phyloP scores from a whole-genome alignment of 331 rosid genomes.

The Phaseolus coccineus region DNA sequence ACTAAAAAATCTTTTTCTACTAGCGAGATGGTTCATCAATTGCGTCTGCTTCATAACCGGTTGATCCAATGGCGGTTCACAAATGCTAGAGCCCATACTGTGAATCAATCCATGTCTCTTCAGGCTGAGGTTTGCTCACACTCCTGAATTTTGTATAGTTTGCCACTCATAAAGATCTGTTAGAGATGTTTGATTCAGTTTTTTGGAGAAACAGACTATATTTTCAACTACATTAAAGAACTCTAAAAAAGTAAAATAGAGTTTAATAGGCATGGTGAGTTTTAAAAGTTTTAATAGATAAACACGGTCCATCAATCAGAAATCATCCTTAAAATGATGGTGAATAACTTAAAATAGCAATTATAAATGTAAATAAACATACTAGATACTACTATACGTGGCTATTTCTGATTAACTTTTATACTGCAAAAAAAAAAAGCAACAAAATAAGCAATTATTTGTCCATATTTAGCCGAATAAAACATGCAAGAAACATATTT shows the following conservation, averaged over 20 bases:
- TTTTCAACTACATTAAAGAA: not conserved
- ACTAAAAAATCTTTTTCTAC: constrained; percentile 53
- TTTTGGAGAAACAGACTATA: not conserved
- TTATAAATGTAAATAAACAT: not conserved
- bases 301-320: not conserved
- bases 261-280: not conserved
- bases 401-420: not conserved
- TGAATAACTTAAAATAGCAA: not conserved
- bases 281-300: not conserved
- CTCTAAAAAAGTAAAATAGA: not conserved
- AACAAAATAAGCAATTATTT: not conserved
- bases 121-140: constrained; percentile 52
- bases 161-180: not conserved
- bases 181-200: not conserved
- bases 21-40: constrained; percentile 51
- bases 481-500: no score
- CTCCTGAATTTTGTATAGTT: not conserved
- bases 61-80: constrained; percentile 70
- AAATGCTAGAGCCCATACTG: constrained; percentile 62
- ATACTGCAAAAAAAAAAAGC: not conserved
- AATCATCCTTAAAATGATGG: not conserved
- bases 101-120: constrained; percentile 40
- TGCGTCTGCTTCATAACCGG: constrained; percentile 64
- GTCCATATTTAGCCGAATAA: not conserved
- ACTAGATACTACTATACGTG: not conserved